These are phyloP conservation scores for Chalciporus piperatus DNA, from an alignment of 768 basidiomycete species.

Conservation along the genomic window DNA sequence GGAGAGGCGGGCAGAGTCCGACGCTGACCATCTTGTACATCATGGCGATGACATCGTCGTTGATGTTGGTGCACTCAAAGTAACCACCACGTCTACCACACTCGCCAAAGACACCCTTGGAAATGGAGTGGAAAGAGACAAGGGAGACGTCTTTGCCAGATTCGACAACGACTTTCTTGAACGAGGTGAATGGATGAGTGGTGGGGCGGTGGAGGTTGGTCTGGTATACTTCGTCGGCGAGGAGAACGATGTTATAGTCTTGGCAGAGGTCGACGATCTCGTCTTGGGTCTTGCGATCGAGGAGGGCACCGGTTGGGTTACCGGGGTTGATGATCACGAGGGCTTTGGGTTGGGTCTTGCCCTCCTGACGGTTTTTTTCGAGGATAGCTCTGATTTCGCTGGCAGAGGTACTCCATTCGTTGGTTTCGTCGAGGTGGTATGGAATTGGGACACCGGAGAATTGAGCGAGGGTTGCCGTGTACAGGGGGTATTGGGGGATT, in stretches of 20 bases:
- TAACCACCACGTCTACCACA: constrained; percentile 98
- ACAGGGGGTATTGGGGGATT: constrained; percentile 97
- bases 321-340: constrained; percentile 98
- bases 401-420: constrained; percentile 80
- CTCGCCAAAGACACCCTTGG: constrained; percentile 94
- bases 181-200: constrained; percentile 81
- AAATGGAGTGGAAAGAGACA: constrained; percentile 96
- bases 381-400: constrained; percentile 65
- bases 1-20: constrained; percentile 82
- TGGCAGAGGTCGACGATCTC: constrained; percentile 83
- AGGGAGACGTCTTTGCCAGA: constrained; percentile 67
- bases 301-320: constrained; percentile 90
- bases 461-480: constrained; percentile 92
- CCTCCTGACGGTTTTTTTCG: constrained; percentile 57
- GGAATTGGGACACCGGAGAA: constrained; percentile 77
- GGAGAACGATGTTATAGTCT: constrained; percentile 77
- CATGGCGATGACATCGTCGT: constrained; percentile 72
- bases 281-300: constrained; percentile 68
- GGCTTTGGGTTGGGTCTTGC: constrained; percentile 62
- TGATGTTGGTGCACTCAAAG: constrained; percentile 87
- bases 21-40: constrained; percentile 98
- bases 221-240: constrained; percentile 99
- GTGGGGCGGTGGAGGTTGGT: constrained; percentile 73
- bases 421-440: constrained; percentile 83
- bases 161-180: constrained; percentile 83